Base-by-base conservation (phyloP, 305 asterid species). In the Fraxinus floribunda region DNA sequence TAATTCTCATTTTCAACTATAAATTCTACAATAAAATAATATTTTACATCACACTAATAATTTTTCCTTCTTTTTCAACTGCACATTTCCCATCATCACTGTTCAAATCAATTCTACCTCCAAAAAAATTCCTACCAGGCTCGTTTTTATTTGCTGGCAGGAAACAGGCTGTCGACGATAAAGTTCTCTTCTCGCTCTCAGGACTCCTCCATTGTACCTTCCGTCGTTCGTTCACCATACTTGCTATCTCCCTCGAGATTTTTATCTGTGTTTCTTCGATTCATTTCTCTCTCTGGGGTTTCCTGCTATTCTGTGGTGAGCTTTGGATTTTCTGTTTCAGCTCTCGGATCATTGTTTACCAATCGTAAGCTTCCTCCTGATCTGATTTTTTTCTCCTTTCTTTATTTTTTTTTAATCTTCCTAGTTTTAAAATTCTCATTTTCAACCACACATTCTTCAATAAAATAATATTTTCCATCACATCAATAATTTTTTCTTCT, bases 141-240 rank as follows among this genome's bases (percentile, higher is more conserved):
- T 24, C 26, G 7, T 5, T 36, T 36, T 36, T 36, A 36, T 0
- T 36, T 44, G 5, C 86, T 90, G 80, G 95, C 97, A 91, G 96
- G 92, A 87, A 86, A 90, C 97, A 93, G 96, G 81, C 96, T 92
- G 97, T 93, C 90, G 81, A 88, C 94, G 89, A 92, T 93, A 87
- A 90, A 88, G 87, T 52, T 52, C 64, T n/a, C 2, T 52, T 75
- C 84, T 88, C 91, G 74, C 92, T 46, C 36, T 35, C 80, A 35
- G 73, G 90, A 88, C 86, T 26, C 76, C 84, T 83, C 39, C 75
- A 83, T 90, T 81, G 87, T 74, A 83, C 90, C 87, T 86, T 83
- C 49, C 87, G 73, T 77, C 3, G 13, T 7, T 39, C 13, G 0
- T 39, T 39, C 46, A 0, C 46, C 46, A 39, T 9, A 1, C 8